A percentile compares a stretch with the other conserved stretches of the same genome.
Evolutionary conservation across 2,329 filamentous ascomycete genomes (phyloP).

Genomic region (Pseudocercospora vitis): DNA sequence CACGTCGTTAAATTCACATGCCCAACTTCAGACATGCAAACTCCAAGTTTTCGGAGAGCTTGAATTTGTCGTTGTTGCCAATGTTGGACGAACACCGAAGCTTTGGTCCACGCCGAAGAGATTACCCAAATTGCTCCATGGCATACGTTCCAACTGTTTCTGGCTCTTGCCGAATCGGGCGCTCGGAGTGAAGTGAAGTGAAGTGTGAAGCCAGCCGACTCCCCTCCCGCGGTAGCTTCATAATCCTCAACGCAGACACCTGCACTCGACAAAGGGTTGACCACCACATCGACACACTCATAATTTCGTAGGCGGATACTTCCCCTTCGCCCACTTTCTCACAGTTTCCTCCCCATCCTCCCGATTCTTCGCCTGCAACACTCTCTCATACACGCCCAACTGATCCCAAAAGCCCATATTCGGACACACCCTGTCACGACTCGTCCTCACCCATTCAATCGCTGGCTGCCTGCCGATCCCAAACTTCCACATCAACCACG

Average conservation of each 20-base stretch:
- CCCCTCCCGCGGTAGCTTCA: neutral
- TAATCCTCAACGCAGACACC: no score
- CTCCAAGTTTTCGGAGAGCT: neutral
- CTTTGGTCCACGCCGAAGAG: neutral
- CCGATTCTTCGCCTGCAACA: constrained; percentile 47
- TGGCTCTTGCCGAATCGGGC: neutral
- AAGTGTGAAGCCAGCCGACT: neutral
- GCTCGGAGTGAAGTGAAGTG: neutral
- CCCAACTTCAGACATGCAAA: no score
- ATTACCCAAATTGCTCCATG: neutral
- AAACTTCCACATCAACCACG: constrained; percentile 70
- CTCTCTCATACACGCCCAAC: constrained; percentile 77
- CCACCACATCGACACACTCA: neutral
- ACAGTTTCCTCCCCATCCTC: neutral
- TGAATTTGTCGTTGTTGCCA: neutral
- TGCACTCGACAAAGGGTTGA: neutral
- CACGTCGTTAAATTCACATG: no score
- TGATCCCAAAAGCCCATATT: constrained; percentile 89
- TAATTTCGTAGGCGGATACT: constrained; percentile 13
- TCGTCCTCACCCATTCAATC: constrained; percentile 65
- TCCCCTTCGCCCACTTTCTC: constrained; percentile 3
- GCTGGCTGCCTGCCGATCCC: constrained; percentile 59
- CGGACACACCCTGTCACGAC: constrained; percentile 74
- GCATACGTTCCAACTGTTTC: neutral
- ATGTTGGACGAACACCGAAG: no score